Base-by-base conservation (phyloP, 2,329 filamentous ascomycete species). In the Penicillium sp. region DNA sequence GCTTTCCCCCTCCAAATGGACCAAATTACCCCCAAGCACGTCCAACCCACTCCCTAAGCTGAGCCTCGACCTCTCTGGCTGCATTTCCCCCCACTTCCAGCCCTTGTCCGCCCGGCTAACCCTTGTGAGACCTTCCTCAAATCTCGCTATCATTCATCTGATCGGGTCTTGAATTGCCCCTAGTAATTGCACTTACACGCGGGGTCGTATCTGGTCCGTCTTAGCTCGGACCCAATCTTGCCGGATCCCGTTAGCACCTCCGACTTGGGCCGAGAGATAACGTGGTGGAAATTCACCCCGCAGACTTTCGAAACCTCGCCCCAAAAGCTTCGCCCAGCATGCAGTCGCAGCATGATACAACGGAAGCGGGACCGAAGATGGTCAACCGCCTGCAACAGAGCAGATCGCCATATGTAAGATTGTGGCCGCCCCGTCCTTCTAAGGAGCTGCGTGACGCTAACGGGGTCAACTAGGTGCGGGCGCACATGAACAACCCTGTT, bases 401-500 rank as follows among this genome's bases (percentile, higher is more conserved):
- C 74, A 83, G 83, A 69, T 89, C 86, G 68, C 87, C 88, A 58
- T 90, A 90, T 79, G 87, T 90, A 72, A 78, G 82, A 30, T 42
- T 55, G n/a, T 40, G 25, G 13, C 38, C 33, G 51, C 37, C 33
- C n/a, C 16, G 46, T 48, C 37, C 30, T 60, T 33, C 11, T 19
- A 37, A 35, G 42, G 42, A 56, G 33, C 37, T n/a, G 28, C 43
- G 25, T 40, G 48, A 55, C 5, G 58, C 70, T 71, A 59, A 70
- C 57, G 22, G 14, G 22, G 14, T 19, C 13, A 30, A 22, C 48
- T 63, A 87, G 84, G 86, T 94, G 46, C 87, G 88, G 59, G 87
- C 84, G 52, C 92, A 96, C 74, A 86, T 88, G 75, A 82, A 89
- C 68, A 96, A 96, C 75, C 87, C 89, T 1, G 93, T 98, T 40